phyloP scores from a whole-genome alignment of 2,329 filamentous ascomycete species.

The Neofusicoccum sp. region DNA sequence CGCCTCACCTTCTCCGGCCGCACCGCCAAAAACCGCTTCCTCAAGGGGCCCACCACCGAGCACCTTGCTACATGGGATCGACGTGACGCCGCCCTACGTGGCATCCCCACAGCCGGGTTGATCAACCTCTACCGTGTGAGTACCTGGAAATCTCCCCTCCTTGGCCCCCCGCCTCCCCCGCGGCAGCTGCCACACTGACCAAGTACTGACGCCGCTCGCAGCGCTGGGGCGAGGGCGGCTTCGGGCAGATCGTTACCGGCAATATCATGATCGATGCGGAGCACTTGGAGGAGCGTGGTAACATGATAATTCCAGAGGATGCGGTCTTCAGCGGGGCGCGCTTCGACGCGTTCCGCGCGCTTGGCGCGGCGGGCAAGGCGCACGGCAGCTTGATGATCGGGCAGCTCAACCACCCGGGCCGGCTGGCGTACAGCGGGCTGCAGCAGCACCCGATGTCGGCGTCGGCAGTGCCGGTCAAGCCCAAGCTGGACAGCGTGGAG shows the following conservation, averaged over 20 bases:
- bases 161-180: no score
- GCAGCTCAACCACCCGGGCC: slow-evolving; percentile 62
- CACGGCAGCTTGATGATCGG: slow-evolving; percentile 59
- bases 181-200: not conserved
- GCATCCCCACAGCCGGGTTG: slow-evolving; percentile 53
- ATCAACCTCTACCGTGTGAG: slow-evolving; percentile 51
- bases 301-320: slow-evolving; percentile 57
- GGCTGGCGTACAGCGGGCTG: no score
- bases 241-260: slow-evolving; percentile 57
- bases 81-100: slow-evolving; percentile 51
- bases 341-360: slow-evolving; percentile 58
- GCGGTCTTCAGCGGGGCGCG: slow-evolving; percentile 54
- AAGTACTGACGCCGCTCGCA: no score
- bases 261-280: slow-evolving; percentile 49
- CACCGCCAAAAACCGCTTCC: slow-evolving; percentile 61
- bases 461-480: no score
- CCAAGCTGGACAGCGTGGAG: no score
- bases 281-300: slow-evolving; percentile 58
- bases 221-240: slow-evolving; percentile 52
- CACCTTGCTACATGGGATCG: slow-evolving; percentile 60
- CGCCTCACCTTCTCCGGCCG: slow-evolving; percentile 49
- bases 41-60: slow-evolving; percentile 68
- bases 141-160: no score
- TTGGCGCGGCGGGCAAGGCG: slow-evolving; percentile 56
- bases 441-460: no score